A percentile compares a stretch with the other conserved stretches of the same genome.
phyloP scores from a whole-genome alignment of 805 yeast genomes.

The Candida nanaspora region DNA sequence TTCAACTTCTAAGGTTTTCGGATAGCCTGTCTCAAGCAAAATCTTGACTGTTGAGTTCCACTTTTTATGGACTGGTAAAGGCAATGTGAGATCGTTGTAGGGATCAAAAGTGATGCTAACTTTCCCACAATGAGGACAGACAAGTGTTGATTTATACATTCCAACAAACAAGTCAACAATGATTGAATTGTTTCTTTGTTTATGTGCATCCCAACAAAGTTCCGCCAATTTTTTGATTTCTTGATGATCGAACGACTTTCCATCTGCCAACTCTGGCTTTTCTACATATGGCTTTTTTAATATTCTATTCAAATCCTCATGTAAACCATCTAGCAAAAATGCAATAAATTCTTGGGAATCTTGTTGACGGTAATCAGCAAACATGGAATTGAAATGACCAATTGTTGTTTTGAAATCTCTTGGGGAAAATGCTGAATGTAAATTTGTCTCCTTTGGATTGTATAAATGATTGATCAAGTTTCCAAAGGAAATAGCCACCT shows the following conservation, averaged over 20 bases:
- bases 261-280: conserved; percentile 73
- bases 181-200: conserved; percentile 74
- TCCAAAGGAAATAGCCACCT: conserved; percentile 73
- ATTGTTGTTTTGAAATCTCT: conserved; percentile 69
- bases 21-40: conserved; percentile 49
- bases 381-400: conserved; percentile 73
- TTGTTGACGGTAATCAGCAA: conserved; percentile 79
- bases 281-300: conserved; percentile 78
- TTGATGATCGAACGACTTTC: conserved; percentile 43
- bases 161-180: conserved; percentile 87
- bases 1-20: conserved; percentile 60
- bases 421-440: conserved; percentile 42
- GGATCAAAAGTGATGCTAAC: conserved; percentile 91
- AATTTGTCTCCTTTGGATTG: conserved; percentile 18
- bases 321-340: conserved; percentile 80
- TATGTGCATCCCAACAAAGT: conserved; percentile 76
- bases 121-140: conserved; percentile 79
- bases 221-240: conserved; percentile 60
- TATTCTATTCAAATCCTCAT: conserved; percentile 86
- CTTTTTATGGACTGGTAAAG: conserved; percentile 67
- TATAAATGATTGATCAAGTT: conserved; percentile 56
- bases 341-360: conserved; percentile 92
- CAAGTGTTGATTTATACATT: conserved; percentile 78
- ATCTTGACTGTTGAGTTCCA: conserved; percentile 66
- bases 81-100: conserved; percentile 81